These are phyloP conservation scores for Sclerotinia subarctica DNA, from an alignment of 2,329 filamentous ascomycete species.

Conservation along the genomic window DNA sequence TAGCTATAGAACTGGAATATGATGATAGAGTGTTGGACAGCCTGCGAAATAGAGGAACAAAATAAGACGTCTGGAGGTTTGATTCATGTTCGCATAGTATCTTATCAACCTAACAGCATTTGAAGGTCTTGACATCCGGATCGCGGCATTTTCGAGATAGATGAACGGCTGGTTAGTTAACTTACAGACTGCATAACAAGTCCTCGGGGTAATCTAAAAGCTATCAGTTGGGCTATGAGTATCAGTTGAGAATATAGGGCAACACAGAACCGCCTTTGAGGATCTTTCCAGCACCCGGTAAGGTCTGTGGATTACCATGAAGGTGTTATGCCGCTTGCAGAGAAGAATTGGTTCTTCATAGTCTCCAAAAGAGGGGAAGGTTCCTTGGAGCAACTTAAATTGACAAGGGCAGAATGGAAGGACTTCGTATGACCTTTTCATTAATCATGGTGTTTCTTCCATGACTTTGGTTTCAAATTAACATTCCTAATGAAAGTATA, in stretches of 20 bases:
- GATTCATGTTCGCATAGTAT: too few relatives aligned
- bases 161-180: neutral
- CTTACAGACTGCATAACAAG: neutral
- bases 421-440: too few relatives aligned
- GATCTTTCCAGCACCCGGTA: neutral
- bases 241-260: neutral
- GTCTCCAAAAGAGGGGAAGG: too few relatives aligned
- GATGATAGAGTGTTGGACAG: too few relatives aligned
- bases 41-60: neutral
- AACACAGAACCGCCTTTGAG: neutral
- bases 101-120: neutral
- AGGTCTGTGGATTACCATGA: neutral
- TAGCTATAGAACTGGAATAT: neutral
- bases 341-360: too few relatives aligned
- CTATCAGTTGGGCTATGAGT: neutral
- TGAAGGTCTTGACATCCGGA: fast-evolving
- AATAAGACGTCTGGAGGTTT: too few relatives aligned
- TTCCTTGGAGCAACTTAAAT: too few relatives aligned
- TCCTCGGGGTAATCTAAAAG: neutral
- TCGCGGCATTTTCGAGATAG: fast-evolving
- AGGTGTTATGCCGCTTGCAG: neutral
- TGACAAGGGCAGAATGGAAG: too few relatives aligned
- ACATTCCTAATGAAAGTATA: too few relatives aligned
- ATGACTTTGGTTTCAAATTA: too few relatives aligned
- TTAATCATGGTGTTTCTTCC: too few relatives aligned